These are phyloP conservation scores for Sphaerobolus stellatus DNA, from an alignment of 1,284 basidiomycete genomes.

Conservation along the genomic window DNA sequence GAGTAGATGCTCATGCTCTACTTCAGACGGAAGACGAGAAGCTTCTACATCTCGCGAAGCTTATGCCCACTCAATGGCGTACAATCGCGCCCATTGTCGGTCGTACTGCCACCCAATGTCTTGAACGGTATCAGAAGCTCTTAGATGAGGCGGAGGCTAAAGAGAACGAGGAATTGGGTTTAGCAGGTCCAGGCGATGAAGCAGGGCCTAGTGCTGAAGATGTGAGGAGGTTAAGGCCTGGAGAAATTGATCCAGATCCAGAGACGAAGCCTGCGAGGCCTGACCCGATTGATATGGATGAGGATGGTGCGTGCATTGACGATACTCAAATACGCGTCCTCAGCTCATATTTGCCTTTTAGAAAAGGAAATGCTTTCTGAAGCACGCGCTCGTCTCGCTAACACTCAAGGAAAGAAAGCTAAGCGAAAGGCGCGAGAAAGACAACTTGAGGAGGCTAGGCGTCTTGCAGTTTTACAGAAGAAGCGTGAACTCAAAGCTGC, in stretches of 20 bases:
- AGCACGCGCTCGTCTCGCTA: constrained; percentile 95
- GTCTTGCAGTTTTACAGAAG: constrained; percentile 95
- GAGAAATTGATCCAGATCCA: constrained; percentile 98
- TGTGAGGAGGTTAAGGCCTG: constrained; percentile 84
- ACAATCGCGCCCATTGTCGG: constrained; percentile 99
- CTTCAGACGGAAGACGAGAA: constrained; percentile 94
- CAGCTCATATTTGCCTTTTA: constrained; percentile 30
- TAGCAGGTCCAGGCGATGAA: constrained; percentile 80
- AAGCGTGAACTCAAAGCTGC: constrained; percentile 97
- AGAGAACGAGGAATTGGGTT: constrained; percentile 89
- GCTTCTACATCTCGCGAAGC: constrained; percentile 93
- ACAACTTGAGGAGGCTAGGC: constrained; percentile 92
- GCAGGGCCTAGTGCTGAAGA: constrained; percentile 90
- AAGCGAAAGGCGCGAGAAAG: constrained; percentile 98
- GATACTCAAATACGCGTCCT: neutral
- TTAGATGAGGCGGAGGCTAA: constrained; percentile 96
- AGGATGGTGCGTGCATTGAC: constrained; percentile 69
- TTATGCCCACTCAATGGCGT: constrained; percentile 99
- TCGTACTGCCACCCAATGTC: constrained; percentile 96
- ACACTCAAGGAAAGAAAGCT: constrained; percentile 99
- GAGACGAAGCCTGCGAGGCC: constrained; percentile 98
- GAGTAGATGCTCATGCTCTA: too few species aligned
- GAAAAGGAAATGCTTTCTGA: constrained; percentile 99
- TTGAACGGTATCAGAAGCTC: constrained; percentile 97
- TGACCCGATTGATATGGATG: constrained; percentile 99